A percentile compares a stretch with the other conserved stretches of the same genome.
These are phyloP conservation scores for Trichoderma simmonsii DNA, from an alignment of 2,329 filamentous ascomycete species.

Conservation along the genomic window DNA sequence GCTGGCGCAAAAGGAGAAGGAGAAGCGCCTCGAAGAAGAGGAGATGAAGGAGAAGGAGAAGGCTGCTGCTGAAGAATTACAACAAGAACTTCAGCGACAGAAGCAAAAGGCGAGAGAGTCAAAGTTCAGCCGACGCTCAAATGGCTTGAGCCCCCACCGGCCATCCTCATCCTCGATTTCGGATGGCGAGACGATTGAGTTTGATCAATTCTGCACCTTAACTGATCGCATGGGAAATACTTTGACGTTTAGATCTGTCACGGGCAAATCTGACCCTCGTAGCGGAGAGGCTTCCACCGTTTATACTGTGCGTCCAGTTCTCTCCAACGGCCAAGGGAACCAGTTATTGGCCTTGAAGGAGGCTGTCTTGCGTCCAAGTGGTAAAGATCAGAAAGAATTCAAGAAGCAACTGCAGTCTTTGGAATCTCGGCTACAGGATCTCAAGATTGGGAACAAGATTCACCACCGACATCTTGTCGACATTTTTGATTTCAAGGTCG, in stretches of 20 bases:
- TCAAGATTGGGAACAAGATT: conserved; percentile 71
- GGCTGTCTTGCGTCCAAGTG: conserved; percentile 55
- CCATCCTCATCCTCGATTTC: conserved; percentile 29
- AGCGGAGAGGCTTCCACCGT: conserved; percentile 64
- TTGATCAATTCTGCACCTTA: conserved; percentile 65
- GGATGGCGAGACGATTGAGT: conserved; percentile 46
- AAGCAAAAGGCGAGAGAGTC: conserved; percentile 62
- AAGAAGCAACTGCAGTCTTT: conserved; percentile 74
- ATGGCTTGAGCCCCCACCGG: conserved; percentile 30
- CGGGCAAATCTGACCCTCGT: conserved; percentile 64
- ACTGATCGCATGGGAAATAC: conserved; percentile 62
- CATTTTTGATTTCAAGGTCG: conserved; percentile 79
- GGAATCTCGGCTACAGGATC: conserved; percentile 70
- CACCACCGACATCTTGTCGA: conserved; percentile 75
- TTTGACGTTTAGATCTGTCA: conserved; percentile 67
- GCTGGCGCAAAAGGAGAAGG: conserved; percentile 51
- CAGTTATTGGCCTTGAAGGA: conserved; percentile 74
- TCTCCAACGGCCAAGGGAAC: conserved; percentile 51
- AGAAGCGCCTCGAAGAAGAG: conserved; percentile 51
- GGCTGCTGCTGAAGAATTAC: conserved; percentile 66
- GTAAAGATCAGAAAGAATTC: conserved; percentile 59
- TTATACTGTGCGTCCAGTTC: conserved; percentile 69
- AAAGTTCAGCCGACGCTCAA: conserved; percentile 56
- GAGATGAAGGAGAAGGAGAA: conserved; percentile 67
- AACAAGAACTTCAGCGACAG: conserved; percentile 68